Base-by-base conservation (phyloP, 257 asterid species). In the Rhazya stricta region DNA sequence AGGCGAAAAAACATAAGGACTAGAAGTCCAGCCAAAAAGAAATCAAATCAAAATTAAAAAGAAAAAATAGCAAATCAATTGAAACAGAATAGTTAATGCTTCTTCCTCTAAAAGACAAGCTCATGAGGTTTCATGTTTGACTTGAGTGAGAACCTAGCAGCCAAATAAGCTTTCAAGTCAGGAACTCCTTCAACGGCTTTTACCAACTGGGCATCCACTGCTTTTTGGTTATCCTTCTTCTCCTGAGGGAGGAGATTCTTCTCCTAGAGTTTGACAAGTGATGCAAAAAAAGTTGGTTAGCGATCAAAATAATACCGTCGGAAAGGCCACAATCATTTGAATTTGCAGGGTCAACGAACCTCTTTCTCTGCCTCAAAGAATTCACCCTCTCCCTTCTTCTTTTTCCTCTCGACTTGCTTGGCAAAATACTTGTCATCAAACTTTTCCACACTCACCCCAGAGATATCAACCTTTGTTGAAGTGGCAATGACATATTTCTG, bases 401-500 rank as follows among this genome's bases (percentile, higher is more conserved):
- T 81, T 74, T 88, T 86, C 79, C 86, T 88, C 78, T 88, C 92
- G 0, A 67, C 89, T 73, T 88, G 80, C 80, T 87, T 90, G 30
- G 85, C 88, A 11, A 90, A 90, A 82, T 90, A 90, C 77, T 84
- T 84, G 46, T 86, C 90, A 41, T 88, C 96, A 8, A 84, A 86
- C 75, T 90, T 88, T 0, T 85, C 88, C 56, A 83, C 68, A 39
- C 80, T 83, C 1, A 82, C 85, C 21, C 89, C 93, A 23, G 90
- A 80, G 39, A 85, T 42, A 45, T 87, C 89, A 5, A 86, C 87
- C 81, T 88, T 89, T 10, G 96, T 88, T 74, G 91, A 88, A 4
- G 96, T 88, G 36, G 85, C 93, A 30, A 88, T 86, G 1, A 86
- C 90, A n/a, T 84, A 88, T 42, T 92, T 83, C 77, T 89, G 93